Evolutionary conservation across 148 eudicot species (phyloP).

Genomic region (Rhododendron mucronatum): DNA sequence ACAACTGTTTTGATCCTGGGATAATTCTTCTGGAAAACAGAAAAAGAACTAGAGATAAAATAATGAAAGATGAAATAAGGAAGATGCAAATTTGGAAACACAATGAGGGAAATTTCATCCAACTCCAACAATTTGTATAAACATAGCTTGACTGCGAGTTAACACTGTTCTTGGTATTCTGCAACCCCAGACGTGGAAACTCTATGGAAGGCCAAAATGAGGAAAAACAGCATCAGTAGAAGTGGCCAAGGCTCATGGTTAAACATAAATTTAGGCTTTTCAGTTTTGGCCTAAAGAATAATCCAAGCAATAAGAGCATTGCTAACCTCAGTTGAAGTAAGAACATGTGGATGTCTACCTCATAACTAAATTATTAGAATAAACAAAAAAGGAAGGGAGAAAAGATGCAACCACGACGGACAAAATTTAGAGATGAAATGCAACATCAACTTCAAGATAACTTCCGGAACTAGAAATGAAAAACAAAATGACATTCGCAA

Average conservation of each 20-base stretch:
- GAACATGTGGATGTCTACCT: background rate
- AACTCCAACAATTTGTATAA: background rate
- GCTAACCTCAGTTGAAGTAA: background rate
- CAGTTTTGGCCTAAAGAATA: background rate
- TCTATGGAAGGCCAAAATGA: background rate
- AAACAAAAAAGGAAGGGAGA: background rate
- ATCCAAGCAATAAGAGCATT: background rate
- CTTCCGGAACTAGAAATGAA: background rate
- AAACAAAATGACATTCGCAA: background rate
- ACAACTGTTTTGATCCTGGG: constrained; percentile 86
- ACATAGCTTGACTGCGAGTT: background rate
- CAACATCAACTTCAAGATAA: background rate
- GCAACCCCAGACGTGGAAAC: background rate
- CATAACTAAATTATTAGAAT: background rate
- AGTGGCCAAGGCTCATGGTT: background rate
- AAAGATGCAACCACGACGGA: background rate
- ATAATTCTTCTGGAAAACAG: constrained; percentile 66
- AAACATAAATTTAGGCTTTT: background rate
- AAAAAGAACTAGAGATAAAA: constrained; percentile 9
- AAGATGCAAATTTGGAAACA: background rate
- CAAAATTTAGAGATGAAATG: background rate
- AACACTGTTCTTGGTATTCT: background rate
- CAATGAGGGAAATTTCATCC: background rate
- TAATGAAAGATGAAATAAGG: constrained; percentile 1
- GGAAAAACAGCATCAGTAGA: background rate